These are phyloP conservation scores for Bullera alba DNA, from an alignment of 768 basidiomycete genomes.

Conservation along the genomic window DNA sequence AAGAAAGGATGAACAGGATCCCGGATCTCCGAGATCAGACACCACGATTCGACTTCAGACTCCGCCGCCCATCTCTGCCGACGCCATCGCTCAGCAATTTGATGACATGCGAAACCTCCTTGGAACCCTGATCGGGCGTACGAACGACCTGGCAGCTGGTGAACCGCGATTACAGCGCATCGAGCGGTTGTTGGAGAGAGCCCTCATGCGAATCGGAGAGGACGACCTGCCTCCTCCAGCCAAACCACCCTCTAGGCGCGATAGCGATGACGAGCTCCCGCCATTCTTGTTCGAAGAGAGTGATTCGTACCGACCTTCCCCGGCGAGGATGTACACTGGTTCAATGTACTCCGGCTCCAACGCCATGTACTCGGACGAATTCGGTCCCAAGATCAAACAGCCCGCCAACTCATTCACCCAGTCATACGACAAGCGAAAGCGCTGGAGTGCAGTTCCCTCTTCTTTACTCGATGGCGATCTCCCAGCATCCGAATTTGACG, in stretches of 20 bases:
- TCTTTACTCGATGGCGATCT: constrained; percentile 25
- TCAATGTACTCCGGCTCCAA: constrained; percentile 27
- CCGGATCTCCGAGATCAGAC: constrained; percentile 48
- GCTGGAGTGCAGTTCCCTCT: constrained; percentile 17
- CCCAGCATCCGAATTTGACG: constrained; percentile 30
- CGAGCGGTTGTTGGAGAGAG: constrained; percentile 53
- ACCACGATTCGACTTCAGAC: constrained; percentile 42
- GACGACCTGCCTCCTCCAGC: constrained; percentile 26
- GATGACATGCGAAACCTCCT: constrained; percentile 53
- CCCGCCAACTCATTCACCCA: constrained; percentile 31
- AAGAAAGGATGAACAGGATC: constrained; percentile 15
- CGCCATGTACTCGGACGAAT: constrained; percentile 32
- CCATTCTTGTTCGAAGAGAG: not conserved
- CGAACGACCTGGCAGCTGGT: constrained; percentile 52
- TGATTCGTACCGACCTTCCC: not conserved
- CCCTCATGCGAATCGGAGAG: constrained; percentile 48
- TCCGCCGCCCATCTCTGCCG: constrained; percentile 24
- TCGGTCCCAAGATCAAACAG: constrained; percentile 11
- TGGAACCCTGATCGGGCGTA: constrained; percentile 56
- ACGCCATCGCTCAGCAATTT: constrained; percentile 26
- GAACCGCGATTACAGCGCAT: constrained; percentile 25
- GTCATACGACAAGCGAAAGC: constrained; percentile 6
- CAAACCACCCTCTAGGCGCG: not conserved
- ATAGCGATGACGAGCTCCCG: not conserved
- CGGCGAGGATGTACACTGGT: constrained; percentile 3